These are phyloP conservation scores for Exophiala aquamarina DNA, from an alignment of 2,329 filamentous ascomycete genomes.

Conservation along the genomic window DNA sequence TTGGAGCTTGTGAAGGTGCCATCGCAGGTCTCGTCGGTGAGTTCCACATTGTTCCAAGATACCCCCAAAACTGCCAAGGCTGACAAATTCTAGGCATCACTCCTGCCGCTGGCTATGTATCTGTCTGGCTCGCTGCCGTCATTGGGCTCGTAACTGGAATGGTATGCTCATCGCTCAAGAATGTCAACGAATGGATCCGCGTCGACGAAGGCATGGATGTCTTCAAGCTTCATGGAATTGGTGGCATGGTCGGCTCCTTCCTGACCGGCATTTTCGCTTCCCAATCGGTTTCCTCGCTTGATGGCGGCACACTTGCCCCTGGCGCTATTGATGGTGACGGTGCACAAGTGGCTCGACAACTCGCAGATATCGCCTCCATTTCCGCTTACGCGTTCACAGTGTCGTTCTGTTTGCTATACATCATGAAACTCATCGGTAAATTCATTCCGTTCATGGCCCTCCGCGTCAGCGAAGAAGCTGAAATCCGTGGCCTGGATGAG, in stretches of 20 bases:
- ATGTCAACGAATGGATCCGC: conserved; percentile 53
- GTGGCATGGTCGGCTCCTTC: conserved; percentile 58
- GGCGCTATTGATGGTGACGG: conserved; percentile 57
- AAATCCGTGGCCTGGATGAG: conserved; percentile 54
- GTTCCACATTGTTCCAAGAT: not conserved
- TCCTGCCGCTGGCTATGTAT: conserved; percentile 55
- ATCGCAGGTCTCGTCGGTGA: conserved; percentile 56
- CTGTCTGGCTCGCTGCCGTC: conserved; percentile 53
- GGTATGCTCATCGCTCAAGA: conserved; percentile 49
- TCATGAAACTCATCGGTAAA: conserved; percentile 41
- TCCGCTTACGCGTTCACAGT: conserved; percentile 54
- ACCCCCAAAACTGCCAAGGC: not conserved
- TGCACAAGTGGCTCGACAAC: conserved; percentile 56
- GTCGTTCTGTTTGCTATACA: conserved; percentile 51
- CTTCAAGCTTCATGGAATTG: conserved; percentile 44
- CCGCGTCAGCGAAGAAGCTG: conserved; percentile 54
- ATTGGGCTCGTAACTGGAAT: conserved; percentile 57
- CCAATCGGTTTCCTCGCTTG: conserved; percentile 41
- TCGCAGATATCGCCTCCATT: conserved; percentile 56
- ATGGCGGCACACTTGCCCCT: conserved; percentile 45
- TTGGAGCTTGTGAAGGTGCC: conserved; percentile 58
- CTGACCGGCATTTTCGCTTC: conserved; percentile 58
- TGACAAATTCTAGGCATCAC: conserved; percentile 49
- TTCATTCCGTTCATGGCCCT: conserved; percentile 55
- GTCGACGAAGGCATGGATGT: conserved; percentile 60